Conservation (phyloP, 352 stramenopile genomes). For the Phytophthora idaei region DNA sequence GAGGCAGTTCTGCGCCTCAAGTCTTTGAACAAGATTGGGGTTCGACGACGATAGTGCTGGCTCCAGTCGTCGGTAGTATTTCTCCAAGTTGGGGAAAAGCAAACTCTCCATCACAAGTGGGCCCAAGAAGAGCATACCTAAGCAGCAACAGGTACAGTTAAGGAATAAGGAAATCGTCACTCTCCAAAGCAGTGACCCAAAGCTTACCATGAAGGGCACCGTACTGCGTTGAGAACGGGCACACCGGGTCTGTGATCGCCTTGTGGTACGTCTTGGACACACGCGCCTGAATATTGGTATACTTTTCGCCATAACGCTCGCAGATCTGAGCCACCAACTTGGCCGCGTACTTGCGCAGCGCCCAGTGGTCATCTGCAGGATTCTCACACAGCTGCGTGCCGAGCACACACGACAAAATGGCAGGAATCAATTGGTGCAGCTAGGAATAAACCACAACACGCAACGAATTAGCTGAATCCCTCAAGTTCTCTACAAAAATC, state of each 20-base stretch:
- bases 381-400: constrained; percentile 90
- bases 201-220: constrained; percentile 89
- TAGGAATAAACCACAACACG: constrained; percentile 26
- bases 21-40: constrained; percentile 76
- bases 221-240: constrained; percentile 90
- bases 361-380: constrained; percentile 90
- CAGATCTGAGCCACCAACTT: constrained; percentile 87
- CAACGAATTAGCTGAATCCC: constrained; percentile 7
- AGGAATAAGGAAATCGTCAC: background rate
- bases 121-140: constrained; percentile 91
- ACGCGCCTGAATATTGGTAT: constrained; percentile 91
- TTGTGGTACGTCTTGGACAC: constrained; percentile 92
- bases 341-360: constrained; percentile 85
- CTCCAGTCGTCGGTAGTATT: constrained; percentile 90
- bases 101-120: constrained; percentile 92
- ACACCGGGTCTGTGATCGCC: constrained; percentile 77
- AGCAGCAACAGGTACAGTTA: background rate
- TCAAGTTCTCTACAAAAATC: background rate
- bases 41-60: constrained; percentile 77
- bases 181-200: background rate
- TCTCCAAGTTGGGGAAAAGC: constrained; percentile 87
- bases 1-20: constrained; percentile 86
- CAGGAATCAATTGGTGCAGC: constrained; percentile 94
- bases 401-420: constrained; percentile 93
- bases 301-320: constrained; percentile 88